Base-by-base conservation (phyloP, 2,329 filamentous ascomycete genomes). In the Cephalotrichum gorgonifer region DNA sequence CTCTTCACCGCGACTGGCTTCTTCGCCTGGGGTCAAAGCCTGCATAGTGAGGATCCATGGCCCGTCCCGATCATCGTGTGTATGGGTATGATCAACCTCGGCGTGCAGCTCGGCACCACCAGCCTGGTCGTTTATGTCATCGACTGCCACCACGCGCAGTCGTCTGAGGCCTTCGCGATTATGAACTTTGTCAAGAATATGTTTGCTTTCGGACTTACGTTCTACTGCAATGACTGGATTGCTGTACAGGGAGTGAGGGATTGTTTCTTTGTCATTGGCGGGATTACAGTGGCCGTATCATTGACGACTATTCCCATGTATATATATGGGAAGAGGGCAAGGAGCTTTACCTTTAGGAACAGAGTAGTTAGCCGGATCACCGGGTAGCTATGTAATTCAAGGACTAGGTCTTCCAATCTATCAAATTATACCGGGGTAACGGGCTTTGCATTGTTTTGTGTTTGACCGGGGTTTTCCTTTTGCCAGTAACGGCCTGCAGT, bases 121-220 rank as follows among this genome's bases (percentile, higher is more conserved):
- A 60, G 62, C 6, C 60, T 66, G 1, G 60, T 67, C 3, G 63
- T 64, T 0, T 68, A 68, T 43, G 57, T 67, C 3, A 60, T 62
- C 33, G 65, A 68, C 56, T 65, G 64, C 49, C 65, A 68, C 54
- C 60, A 62, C 15, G 56, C 62, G 35, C 61, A 64, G 44, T 63
- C 64, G 1, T 62, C 62, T 14, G 64, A 67, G 51, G 64, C 64
- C 1, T 64, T 68, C 43, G 62, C 64, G 1, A 56, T 58, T 17
- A 65, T 68, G 61, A 66, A 64, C 50, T 67, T 65, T 45, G 50
- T 64, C 41, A 68, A 67, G 57, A 68, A 66, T 48, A 48, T 66
- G 43, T 65, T 68, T 45, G 60, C 64, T 2, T 68, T 67, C 42
- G 60, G 64, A 0, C 50, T 69, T 45, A 64, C 64, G 2, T 67